Conservation (phyloP, 2,329 filamentous ascomycete genomes). For the Alternaria panax region DNA sequence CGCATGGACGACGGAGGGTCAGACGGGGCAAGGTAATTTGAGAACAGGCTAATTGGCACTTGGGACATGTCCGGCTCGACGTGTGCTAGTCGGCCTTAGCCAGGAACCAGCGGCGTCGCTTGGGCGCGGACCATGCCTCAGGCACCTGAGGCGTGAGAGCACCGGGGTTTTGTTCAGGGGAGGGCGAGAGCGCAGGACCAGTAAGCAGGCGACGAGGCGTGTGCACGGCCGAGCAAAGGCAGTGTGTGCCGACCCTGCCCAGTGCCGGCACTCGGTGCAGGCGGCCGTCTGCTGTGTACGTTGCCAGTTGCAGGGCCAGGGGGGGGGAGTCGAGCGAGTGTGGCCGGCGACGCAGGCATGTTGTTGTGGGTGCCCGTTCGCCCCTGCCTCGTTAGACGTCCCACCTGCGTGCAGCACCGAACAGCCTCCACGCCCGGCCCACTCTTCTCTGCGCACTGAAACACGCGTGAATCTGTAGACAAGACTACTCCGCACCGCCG, state of each 20-base stretch:
- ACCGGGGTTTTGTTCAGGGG: constrained; percentile 16
- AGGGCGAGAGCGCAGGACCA: constrained; percentile 18
- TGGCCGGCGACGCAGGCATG: too few species aligned
- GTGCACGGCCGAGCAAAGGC: too few species aligned
- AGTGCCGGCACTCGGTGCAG: too few species aligned
- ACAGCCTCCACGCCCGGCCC: background rate
- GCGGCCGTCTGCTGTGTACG: background rate
- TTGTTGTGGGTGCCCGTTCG: background rate
- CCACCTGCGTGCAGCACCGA: background rate
- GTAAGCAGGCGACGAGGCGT: too few species aligned
- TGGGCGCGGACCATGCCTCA: constrained; percentile 10
- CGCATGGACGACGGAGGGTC: background rate
- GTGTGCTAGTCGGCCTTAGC: constrained; percentile 14
- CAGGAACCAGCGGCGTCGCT: constrained; percentile 20
- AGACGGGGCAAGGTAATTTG: too few species aligned
- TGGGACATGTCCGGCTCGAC: background rate
- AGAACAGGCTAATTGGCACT: too few species aligned
- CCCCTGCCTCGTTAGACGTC: constrained; percentile 6
- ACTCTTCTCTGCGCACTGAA: background rate
- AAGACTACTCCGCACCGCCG: background rate
- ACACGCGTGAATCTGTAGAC: background rate
- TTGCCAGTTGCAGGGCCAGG: background rate
- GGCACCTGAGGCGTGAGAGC: constrained; percentile 3
- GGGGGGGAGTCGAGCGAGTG: too few species aligned
- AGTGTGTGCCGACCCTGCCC: too few species aligned